Evolutionary conservation across 2,329 filamentous ascomycete species (phyloP).

Genomic region (Emergomyces orientalis): DNA sequence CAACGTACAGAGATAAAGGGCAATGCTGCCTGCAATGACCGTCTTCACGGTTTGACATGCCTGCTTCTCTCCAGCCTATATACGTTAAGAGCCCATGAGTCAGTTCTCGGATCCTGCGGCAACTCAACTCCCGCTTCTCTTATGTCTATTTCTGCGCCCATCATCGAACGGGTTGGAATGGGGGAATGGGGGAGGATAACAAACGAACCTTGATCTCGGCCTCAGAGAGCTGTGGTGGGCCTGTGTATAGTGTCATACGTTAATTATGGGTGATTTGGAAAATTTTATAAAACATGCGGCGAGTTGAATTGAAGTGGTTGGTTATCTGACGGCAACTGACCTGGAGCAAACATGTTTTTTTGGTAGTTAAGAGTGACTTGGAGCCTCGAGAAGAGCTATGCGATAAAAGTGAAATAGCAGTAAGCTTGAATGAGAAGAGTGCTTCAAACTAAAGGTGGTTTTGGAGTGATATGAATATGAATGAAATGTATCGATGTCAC

Average conservation of each 20-base stretch:
- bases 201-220: slow-evolving; percentile 36
- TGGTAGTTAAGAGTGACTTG: not conserved
- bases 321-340: slow-evolving; percentile 10
- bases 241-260: slow-evolving; percentile 17
- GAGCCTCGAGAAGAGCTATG: not conserved
- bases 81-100: not conserved
- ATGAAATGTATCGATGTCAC: not conserved
- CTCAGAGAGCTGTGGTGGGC: slow-evolving; percentile 38
- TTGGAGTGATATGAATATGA: not conserved
- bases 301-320: too few species aligned
- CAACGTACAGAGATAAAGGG: slow-evolving; percentile 55
- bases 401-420: not conserved
- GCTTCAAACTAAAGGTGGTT: not conserved
- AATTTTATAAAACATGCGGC: too few species aligned
- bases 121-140: not conserved
- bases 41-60: slow-evolving; percentile 47
- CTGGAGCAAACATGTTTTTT: slow-evolving; percentile 19
- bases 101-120: not conserved
- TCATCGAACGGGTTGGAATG: not conserved
- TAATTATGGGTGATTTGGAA: not conserved
- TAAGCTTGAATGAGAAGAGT: not conserved
- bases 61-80: slow-evolving; percentile 43
- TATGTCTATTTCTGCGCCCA: not conserved
- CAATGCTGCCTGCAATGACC: slow-evolving; percentile 44
- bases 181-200: not conserved